These are phyloP conservation scores for Podila clonocystis DNA, from an alignment of 192 early-diverging fungal species.

Conservation along the genomic window DNA sequence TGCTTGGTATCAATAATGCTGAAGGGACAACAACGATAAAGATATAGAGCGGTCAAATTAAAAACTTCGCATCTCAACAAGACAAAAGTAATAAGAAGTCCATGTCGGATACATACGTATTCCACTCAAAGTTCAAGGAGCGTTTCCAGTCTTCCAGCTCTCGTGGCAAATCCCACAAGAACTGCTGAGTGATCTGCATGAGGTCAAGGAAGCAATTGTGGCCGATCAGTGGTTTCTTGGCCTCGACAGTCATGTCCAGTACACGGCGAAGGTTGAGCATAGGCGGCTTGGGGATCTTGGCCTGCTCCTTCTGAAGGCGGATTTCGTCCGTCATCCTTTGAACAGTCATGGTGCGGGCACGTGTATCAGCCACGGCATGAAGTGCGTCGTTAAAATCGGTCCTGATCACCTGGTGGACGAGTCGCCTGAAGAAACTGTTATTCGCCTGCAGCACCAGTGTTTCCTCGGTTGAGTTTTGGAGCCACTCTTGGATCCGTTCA, in stretches of 20 bases:
- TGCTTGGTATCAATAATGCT: slow-evolving; percentile 86
- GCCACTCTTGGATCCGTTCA: slow-evolving; percentile 53
- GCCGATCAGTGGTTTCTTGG: slow-evolving; percentile 83
- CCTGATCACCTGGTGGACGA: slow-evolving; percentile 82
- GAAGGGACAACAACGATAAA: background rate
- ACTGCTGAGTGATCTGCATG: slow-evolving; percentile 82
- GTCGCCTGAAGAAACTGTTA: slow-evolving; percentile 72
- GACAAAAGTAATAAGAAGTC: background rate
- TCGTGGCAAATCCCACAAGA: slow-evolving; percentile 74
- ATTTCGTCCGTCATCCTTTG: slow-evolving; percentile 51
- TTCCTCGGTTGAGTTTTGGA: slow-evolving; percentile 32
- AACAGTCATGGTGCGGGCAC: slow-evolving; percentile 54
- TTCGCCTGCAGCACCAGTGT: slow-evolving; percentile 54
- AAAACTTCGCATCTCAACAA: background rate
- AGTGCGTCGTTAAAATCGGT: slow-evolving; percentile 35
- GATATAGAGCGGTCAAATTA: background rate
- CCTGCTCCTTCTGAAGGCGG: slow-evolving; percentile 51
- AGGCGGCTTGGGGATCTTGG: slow-evolving; percentile 28
- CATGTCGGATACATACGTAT: slow-evolving; percentile 55
- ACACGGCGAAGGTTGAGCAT: slow-evolving; percentile 74
- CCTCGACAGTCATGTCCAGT: slow-evolving; percentile 77
- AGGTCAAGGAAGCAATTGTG: slow-evolving; percentile 93
- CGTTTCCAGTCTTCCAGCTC: slow-evolving; percentile 77
- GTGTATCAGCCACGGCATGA: slow-evolving; percentile 15
- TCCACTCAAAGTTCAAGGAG: slow-evolving; percentile 63